These are phyloP conservation scores for Hippophae rhamnoides DNA, from an alignment of 306 rosid genomes.

Conservation along the genomic window DNA sequence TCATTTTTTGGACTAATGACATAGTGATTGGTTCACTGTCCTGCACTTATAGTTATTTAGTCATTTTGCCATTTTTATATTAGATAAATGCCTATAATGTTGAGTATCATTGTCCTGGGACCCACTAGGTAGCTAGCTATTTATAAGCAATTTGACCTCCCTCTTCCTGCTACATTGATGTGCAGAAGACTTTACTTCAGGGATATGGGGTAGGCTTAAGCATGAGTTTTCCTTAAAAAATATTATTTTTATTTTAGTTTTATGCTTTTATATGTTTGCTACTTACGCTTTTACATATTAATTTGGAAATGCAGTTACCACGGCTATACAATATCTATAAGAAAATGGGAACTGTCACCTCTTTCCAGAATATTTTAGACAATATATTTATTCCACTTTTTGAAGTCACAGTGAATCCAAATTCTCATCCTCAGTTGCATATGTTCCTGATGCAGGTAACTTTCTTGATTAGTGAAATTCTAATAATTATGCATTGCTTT, in stretches of 20 bases:
- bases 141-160: too few species aligned
- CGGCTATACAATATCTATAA: constrained; percentile 70
- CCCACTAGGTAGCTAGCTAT: too few species aligned
- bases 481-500: too few species aligned
- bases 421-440: constrained; percentile 83
- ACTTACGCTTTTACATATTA: constrained; percentile 9
- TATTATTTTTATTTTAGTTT: too few species aligned
- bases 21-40: constrained; percentile 15
- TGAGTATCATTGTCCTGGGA: too few species aligned
- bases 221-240: too few species aligned
- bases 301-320: constrained; percentile 52
- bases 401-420: constrained; percentile 73
- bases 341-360: constrained; percentile 69
- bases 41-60: not conserved
- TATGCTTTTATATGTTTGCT: not conserved
- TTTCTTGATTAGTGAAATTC: not conserved
- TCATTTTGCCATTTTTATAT: too few species aligned
- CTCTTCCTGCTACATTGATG: too few species aligned
- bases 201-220: too few species aligned
- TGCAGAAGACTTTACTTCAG: too few species aligned
- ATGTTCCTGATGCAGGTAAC: constrained; percentile 70
- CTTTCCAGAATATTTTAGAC: constrained; percentile 79
- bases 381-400: constrained; percentile 72
- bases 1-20: not conserved
- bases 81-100: too few species aligned